phyloP scores from a whole-genome alignment of 129 eudicot genomes.

The Logfia minima region DNA sequence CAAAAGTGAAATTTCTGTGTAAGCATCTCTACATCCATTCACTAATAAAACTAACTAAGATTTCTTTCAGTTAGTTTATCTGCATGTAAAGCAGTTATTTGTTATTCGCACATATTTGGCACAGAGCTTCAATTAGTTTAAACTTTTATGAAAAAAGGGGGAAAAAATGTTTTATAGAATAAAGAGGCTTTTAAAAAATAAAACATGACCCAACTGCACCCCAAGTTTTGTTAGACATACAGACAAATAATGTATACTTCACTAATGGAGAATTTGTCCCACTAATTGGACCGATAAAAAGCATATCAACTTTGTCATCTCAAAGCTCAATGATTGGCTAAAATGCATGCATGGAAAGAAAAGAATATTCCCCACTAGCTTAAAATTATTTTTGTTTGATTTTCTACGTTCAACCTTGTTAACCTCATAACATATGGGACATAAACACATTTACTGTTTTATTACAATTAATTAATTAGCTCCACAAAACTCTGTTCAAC shows the following conservation, averaged over 20 bases:
- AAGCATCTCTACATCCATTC: neutral
- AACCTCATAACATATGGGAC: neutral
- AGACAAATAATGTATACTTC: neutral
- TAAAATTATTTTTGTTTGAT: neutral
- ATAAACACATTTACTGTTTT: neutral
- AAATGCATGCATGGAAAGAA: neutral
- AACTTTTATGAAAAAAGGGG: neutral
- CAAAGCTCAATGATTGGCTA: conserved; percentile 6
- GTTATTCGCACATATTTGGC: neutral
- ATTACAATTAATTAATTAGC: neutral
- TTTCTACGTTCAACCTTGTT: neutral
- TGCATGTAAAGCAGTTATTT: too few species aligned
- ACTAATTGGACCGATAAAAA: neutral
- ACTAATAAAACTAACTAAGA: neutral
- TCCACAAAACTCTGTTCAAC: neutral
- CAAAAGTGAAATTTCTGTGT: neutral
- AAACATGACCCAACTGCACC: neutral
- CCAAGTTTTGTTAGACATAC: neutral
- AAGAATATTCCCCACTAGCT: neutral
- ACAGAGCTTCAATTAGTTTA: neutral
- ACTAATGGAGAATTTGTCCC: neutral
- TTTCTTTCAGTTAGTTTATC: neutral
- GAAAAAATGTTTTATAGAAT: neutral
- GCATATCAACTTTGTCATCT: neutral
- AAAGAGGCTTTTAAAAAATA: neutral